Conservation (phyloP, 331 rosid genomes). For the Cydonia oblonga region DNA sequence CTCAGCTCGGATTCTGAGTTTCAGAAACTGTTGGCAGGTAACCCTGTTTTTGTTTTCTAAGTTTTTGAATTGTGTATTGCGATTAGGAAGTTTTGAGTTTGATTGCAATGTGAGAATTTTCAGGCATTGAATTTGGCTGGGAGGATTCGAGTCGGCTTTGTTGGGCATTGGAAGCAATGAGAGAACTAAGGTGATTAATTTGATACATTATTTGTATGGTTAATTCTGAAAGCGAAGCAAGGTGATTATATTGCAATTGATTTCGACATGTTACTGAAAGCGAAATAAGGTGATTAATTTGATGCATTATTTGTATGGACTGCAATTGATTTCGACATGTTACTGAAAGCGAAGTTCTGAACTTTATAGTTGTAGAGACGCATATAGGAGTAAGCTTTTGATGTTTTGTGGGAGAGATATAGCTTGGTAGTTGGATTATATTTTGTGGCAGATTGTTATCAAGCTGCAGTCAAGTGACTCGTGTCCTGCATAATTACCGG, state of each 20-base stretch:
- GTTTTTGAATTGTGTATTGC: background rate
- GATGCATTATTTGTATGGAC: background rate
- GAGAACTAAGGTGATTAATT: conserved; percentile 10
- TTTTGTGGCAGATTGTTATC: conserved; percentile 9
- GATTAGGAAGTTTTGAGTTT: background rate
- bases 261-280: no score
- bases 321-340: background rate
- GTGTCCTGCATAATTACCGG: background rate
- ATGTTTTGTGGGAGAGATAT: background rate
- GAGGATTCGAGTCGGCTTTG: conserved; percentile 6
- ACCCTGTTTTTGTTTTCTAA: background rate
- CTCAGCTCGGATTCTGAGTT: background rate
- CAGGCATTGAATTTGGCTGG: background rate
- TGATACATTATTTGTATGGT: no score
- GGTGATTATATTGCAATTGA: no score
- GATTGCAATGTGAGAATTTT: background rate
- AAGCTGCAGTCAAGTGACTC: conserved; percentile 7
- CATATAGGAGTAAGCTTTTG: background rate
- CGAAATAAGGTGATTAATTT: background rate
- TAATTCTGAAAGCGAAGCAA: no score
- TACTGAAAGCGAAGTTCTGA: background rate
- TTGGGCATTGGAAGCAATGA: conserved; percentile 18
- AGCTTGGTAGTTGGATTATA: background rate
- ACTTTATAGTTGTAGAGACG: background rate
- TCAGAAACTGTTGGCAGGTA: conserved; percentile 8